Conservation (phyloP, 108 stramenopile species). For the Cyclotella distinguenda region DNA sequence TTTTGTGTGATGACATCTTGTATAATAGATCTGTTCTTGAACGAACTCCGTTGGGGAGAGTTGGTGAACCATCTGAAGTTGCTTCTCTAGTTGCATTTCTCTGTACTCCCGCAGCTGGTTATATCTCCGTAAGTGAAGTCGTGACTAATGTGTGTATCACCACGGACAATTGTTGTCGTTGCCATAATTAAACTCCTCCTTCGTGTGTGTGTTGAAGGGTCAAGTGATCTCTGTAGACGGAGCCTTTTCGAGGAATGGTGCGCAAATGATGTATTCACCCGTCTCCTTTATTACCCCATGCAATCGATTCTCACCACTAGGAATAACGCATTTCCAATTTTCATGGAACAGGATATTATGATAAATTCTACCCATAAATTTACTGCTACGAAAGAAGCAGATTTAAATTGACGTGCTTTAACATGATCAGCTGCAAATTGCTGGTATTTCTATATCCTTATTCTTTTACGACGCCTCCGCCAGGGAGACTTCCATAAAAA, state of each 20-base stretch:
- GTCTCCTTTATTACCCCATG: neutral
- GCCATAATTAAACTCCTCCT: no score
- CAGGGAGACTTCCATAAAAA: constrained; percentile 61
- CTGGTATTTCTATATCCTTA: no score
- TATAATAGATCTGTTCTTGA: constrained; percentile 53
- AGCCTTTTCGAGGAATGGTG: constrained; percentile 84
- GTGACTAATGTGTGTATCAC: no score
- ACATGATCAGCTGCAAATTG: no score
- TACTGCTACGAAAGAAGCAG: no score
- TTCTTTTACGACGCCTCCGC: constrained; percentile 41
- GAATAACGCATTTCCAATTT: neutral
- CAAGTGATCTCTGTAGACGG: constrained; percentile 94
- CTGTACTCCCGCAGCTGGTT: constrained; percentile 84
- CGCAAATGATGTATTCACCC: constrained; percentile 38
- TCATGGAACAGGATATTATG: constrained; percentile 6
- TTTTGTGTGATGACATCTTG: neutral
- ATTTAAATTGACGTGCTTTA: no score
- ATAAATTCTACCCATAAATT: constrained; percentile 25
- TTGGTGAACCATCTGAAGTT: constrained; percentile 82
- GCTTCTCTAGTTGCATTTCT: constrained; percentile 89
- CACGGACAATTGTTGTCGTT: no score
- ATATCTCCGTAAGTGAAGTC: constrained; percentile 87
- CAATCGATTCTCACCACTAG: no score
- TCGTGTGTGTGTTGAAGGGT: constrained; percentile 51
- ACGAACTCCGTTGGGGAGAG: constrained; percentile 74